Evolutionary conservation across 176 grass and related monocot genomes (phyloP), one percentile per base, ranked within the genome.

Genomic region (Saccharum spontaneum): DNA sequence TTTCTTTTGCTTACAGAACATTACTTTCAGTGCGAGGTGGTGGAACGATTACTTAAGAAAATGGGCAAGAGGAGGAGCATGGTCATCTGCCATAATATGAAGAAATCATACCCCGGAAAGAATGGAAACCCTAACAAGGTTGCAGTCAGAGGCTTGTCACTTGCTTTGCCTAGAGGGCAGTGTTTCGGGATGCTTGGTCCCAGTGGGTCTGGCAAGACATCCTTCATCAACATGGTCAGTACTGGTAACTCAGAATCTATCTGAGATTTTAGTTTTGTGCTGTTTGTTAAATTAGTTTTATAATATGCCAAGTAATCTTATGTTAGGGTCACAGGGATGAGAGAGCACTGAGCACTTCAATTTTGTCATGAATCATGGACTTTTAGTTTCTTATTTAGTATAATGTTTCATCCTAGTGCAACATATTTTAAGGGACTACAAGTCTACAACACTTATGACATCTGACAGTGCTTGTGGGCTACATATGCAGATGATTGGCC

Each of bases 151-250:
- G 87, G 79, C n/a, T 74, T 95, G 38, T 95, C 93, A 1, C 88
- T 90, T 61, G 90, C 93, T 54, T 76, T 94, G 69, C 40, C 34
- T 30, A 78, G 78, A 83, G 93, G 93, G 36, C 85, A 92, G 69
- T 94, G 93, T 87, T 92, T 92, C 0, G 87, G 93, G 33, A 94
- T 94, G 87, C 93, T 94, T 54, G 93, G 90, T 52, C 93, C 90
- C n/a, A 94, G 92, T 73, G 93, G 93, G 1, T 85, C 90, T 12
- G 93, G 90, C 72, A 94, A 94, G 17, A 90, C 88, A 38, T 86
- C 90, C 62, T 85, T 95, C 65, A 70, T 90, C 34, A 90, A 86
- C 83, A 92, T 95, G 90, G 93, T 95, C 10, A 64, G 65, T 86
- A 18, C 7, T 28, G 13, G 6, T 12, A 28, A 65, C 5, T 52